Evolutionary conservation across 495 filamentous ascomycete genomes (phyloP), one percentile per base, ranked within the genome.

Genomic region (Xylaria venustula): DNA sequence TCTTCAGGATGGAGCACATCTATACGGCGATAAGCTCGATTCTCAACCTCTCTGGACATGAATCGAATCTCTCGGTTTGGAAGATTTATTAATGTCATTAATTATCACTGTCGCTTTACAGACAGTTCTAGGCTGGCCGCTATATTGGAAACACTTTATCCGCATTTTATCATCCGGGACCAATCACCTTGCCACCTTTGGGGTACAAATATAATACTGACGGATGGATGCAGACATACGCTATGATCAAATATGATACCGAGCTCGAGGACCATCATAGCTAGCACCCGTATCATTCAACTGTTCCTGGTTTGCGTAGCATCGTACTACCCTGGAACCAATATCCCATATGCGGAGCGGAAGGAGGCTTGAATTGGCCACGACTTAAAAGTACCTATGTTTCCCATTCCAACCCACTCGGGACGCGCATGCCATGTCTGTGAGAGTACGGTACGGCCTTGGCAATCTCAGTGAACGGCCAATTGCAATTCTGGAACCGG

Each of bases 81-180:
- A 28, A 34, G 20, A 2, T 25, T 0, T 30, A 20, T 17, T 28
- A 23, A 11, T 28, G n/a, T 30, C 14, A n/a, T 19, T 5, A 48
- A 15, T 23, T 15, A 17, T 49, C 28, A 30, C 26, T 32, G 19
- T n/a, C 15, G 7, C 17, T 5, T 32, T 20, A 11, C 30, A 9
- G 32, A 30, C 14, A 5, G 19, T 7, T 26, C 30, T 25, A 53
- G 50, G 25, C 11, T 53, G 19, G 17, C 32, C 30, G 50, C 19
- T 53, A 53, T 53, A 53, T 53, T n/a, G 19, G 20, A 23, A 9
- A 36, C 50, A 53, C 19, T 53, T 53, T 53, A 53, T 25, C 50
- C 50, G 50, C 34, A 1, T 40, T 7, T 11, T 15, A 53, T 40
- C 22, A 15, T 34, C 30, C 30, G 30, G 5, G 30, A 4, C 30